Base-by-base conservation (phyloP, 495 filamentous ascomycete genomes). In the Neurospora terricola region DNA sequence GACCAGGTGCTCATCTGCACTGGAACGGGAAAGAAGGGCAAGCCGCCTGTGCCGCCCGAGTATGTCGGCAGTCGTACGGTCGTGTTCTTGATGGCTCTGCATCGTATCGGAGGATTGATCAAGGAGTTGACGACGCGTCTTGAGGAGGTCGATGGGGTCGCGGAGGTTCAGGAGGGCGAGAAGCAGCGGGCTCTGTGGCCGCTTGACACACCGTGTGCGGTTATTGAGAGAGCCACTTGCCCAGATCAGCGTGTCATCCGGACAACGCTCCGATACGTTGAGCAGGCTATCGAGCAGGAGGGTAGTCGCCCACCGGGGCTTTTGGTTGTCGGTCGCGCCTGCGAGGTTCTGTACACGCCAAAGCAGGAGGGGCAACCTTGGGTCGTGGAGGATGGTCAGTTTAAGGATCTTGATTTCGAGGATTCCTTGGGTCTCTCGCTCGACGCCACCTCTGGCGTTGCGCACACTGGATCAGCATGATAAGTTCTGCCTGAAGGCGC, bases 11-110 rank as follows among this genome's bases (percentile, higher is more conserved):
- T 99, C 21, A 87, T 99, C 30, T 97, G 95, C 80, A 99, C 96
- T 0, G 96, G 96, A 4, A 98, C 96, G 0, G 96, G 96, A 12
- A 87, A 95, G 76, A 96, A 96, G 83, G 96, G 96, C n/a, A 90
- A 88, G 72, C 84, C 92, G 3, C 93, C 93, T 0, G 84, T 88
- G 27, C 93, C 93, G 48, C 96, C 96, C 0, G 89, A 90, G 75
- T 97, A 89, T 78, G 89, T 94, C 3, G 80, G 82, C 0, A 91
- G 87, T 4, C 87, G 94, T 73, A 99, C 96, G 0, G 92, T 94
- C 5, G 91, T 99, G n/a, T 97, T 98, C 72, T 81, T 99, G 37
- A 99, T 99, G 96, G 92, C 94, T 38, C 82, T 99, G 73, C 96
- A 99, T 83, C 88, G 96, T 18, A 87, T 99, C 1, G 85, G 79